These are phyloP conservation scores for Trichoderma guizhouense DNA, from an alignment of 2,329 filamentous ascomycete species.

Conservation along the genomic window DNA sequence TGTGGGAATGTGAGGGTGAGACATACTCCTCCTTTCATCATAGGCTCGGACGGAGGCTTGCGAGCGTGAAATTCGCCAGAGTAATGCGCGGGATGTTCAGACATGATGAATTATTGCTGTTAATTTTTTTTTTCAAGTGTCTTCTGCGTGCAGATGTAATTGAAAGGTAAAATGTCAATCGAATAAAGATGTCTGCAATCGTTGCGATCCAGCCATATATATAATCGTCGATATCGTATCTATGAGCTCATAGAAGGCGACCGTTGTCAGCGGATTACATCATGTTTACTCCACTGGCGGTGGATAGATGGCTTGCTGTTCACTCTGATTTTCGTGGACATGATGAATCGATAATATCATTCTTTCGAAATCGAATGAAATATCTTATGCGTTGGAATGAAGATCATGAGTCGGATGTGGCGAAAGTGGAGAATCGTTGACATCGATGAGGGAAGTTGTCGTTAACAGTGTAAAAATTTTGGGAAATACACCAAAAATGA, in stretches of 20 bases:
- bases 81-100: neutral
- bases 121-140: too few species aligned
- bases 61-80: slow-evolving; percentile 9
- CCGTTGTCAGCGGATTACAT: neutral
- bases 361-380: neutral
- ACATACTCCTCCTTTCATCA: slow-evolving; percentile 21
- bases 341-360: slow-evolving; percentile 1
- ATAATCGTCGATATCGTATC: neutral
- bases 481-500: neutral
- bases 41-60: slow-evolving; percentile 7
- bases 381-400: neutral
- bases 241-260: slow-evolving; percentile 6
- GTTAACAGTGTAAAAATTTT: neutral
- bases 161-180: neutral
- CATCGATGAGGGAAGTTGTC: neutral
- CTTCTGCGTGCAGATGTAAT: neutral
- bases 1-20: neutral
- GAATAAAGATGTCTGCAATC: neutral
- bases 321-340: neutral
- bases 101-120: neutral
- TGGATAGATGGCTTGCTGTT: neutral
- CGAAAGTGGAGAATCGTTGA: neutral
- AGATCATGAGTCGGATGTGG: neutral
- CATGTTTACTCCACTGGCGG: neutral
- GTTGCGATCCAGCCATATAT: neutral